Conservation (phyloP, 306 rosid genomes). For the Cucurbita pepo region DNA sequence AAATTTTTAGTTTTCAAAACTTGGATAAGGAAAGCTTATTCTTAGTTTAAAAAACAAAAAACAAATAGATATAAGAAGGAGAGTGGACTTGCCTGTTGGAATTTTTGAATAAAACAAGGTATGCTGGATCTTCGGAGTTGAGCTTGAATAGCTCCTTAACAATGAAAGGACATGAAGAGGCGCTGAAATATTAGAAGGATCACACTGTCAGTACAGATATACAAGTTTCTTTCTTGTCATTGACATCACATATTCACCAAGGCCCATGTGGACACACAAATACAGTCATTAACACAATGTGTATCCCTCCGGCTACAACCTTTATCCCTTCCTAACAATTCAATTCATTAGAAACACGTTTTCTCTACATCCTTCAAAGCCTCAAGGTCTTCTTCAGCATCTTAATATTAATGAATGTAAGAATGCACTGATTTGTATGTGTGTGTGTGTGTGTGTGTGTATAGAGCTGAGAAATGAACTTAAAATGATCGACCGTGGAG, state of each 20-base stretch:
- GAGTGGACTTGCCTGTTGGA: conserved; percentile 46
- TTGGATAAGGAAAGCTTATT: too few species aligned
- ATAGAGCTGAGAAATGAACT: background rate
- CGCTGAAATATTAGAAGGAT: conserved; percentile 25
- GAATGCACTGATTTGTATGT: background rate
- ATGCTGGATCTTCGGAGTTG: conserved; percentile 47
- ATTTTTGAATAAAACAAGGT: conserved; percentile 32
- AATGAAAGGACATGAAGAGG: conserved; percentile 42
- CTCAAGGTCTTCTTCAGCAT: background rate
- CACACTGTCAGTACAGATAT: background rate
- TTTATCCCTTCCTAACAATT: background rate
- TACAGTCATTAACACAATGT: background rate
- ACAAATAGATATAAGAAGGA: background rate
- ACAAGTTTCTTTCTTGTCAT: too few species aligned
- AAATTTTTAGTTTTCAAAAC: too few species aligned
- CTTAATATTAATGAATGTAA: background rate
- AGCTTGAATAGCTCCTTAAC: conserved; percentile 46
- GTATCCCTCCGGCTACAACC: too few species aligned
- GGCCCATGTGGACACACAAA: background rate
- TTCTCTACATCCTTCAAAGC: background rate
- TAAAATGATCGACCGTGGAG: background rate
- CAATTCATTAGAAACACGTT: background rate
- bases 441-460: background rate
- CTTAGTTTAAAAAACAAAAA: too few species aligned
- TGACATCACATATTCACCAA: too few species aligned